Base-by-base conservation (phyloP, 1,284 basidiomycete genomes). In the Trichosporon sp. region DNA sequence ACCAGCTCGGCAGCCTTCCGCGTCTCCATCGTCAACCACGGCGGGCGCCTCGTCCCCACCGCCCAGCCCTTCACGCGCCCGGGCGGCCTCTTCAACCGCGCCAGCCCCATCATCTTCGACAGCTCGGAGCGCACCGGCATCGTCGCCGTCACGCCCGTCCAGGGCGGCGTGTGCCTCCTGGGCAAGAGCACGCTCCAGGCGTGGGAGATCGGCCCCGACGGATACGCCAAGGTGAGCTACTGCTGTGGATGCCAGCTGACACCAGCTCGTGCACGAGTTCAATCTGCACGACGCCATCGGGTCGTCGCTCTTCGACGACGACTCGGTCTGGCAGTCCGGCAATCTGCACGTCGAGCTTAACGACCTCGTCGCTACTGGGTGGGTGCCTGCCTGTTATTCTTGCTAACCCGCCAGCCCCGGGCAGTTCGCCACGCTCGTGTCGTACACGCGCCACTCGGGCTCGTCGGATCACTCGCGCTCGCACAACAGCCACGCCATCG, bases 31-130 rank as follows among this genome's bases (percentile, higher is more conserved):
- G 70, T 76, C 0, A 72, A 77, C 0, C 70, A 75, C 3, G 77
- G 75, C 3, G 84, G 83, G 0, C 71, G 80, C 9, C 68, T 77
- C 0, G 73, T 78, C 2, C 74, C 81, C 12, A 64, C 60, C 11
- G 70, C 78, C 0, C 70, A 72, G 4, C 73, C 76, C 1, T 76
- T 84, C 60, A 81, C 81, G 8, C 72, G 77, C 35, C 67, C 80
- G 1, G 70, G 75, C 7, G 83, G 83, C 0, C 75, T 81, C 69
- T 83, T 83, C 65, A 76, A 75, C 44, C 73, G 82, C 65, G 72
- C 77, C 0, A 75, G 72, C 21, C 62, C 70, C 25, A 53, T 70
- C n/a, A 75, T 81, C 60, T 78, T 81, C 70, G 63, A 69, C 23
- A 68, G 65, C 34, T 73, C 75, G 9, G 78, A 80, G 53, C 68